Conservation (phyloP, 768 basidiomycete genomes). For the Sporobolomyces roseus region DNA sequence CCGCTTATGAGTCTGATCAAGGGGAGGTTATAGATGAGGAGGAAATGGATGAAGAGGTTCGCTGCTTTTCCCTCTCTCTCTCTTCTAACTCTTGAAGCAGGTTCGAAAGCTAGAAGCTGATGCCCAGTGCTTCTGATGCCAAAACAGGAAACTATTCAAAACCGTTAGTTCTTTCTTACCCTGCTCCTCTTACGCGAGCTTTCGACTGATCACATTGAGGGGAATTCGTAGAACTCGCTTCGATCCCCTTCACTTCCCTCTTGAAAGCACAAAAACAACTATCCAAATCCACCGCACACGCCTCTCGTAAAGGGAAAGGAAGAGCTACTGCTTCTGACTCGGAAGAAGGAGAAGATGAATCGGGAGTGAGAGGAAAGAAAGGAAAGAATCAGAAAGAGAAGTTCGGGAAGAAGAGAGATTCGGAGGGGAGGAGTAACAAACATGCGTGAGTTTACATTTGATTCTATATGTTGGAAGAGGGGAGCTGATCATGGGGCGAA, state of each 20-base stretch:
- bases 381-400: not conserved
- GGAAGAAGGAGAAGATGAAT: slow-evolving; percentile 7
- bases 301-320: slow-evolving; percentile 16
- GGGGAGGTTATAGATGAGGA: slow-evolving; percentile 28
- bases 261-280: slow-evolving; percentile 40
- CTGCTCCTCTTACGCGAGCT: not conserved
- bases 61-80: not conserved
- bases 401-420: not conserved
- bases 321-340: not conserved
- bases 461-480: not conserved
- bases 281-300: slow-evolving; percentile 9
- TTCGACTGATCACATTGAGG: too few relatives aligned
- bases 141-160: slow-evolving; percentile 14
- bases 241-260: slow-evolving; percentile 34
- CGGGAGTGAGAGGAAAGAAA: not conserved
- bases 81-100: too few relatives aligned
- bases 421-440: slow-evolving; percentile 11
- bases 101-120: not conserved
- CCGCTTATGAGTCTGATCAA: slow-evolving; percentile 31
- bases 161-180: slow-evolving; percentile 13
- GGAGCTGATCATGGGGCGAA: not conserved
- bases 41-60: slow-evolving; percentile 33
- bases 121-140: not conserved
- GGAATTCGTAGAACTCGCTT: slow-evolving; percentile 40
- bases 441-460: slow-evolving; percentile 11